Base-by-base conservation (phyloP, 148 eudicot genomes). In the Cornus florida region DNA sequence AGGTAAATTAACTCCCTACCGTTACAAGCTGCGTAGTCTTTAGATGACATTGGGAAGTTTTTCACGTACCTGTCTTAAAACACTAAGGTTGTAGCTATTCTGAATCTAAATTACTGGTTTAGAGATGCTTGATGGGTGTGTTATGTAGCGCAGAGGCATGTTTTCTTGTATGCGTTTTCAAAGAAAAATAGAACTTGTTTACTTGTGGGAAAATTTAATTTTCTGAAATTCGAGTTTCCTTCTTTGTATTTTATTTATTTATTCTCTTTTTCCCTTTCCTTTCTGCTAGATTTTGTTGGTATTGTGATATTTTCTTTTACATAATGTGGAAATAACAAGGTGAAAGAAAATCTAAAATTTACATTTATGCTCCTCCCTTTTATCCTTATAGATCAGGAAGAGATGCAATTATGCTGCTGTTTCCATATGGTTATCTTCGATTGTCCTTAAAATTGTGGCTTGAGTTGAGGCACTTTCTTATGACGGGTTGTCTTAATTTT, bases 1-100 rank as follows among this genome's bases (percentile, higher is more conserved):
- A 96, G 95, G 99, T 92, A 83, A 73, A 56, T 2, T 11, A 64
- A 31, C 46, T 41, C 53, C 70, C 66, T 19, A 31, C 28, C 2
- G 9, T 39, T n/a, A 41, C 31, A 28, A 39, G 53, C 7, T 11
- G 53, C n/a, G 8, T 43, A 43, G 48, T 43, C 48, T 43, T 43
- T 43, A 43, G 5, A 4, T 43, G 48, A 43, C 48, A 3, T 5
- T 43, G 8, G 38, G 38, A 35, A 35, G 50, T 70, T 43, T 67
- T 28, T 10, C 6, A 3, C 10, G 22, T 28, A 2, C 33, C n/a
- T 43, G 19, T 22, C 72, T 69, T 69, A 33, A 17, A 69, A 38
- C 46, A 38, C 23, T 10, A 7, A 13, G 72, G 48, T 11, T 57
- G 20, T 11, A 57, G 64, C 64, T 5, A 4, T 57, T 57, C 11